Base-by-base conservation (phyloP, 768 basidiomycete species). In the Porphyrellus cyaneotinctus region DNA sequence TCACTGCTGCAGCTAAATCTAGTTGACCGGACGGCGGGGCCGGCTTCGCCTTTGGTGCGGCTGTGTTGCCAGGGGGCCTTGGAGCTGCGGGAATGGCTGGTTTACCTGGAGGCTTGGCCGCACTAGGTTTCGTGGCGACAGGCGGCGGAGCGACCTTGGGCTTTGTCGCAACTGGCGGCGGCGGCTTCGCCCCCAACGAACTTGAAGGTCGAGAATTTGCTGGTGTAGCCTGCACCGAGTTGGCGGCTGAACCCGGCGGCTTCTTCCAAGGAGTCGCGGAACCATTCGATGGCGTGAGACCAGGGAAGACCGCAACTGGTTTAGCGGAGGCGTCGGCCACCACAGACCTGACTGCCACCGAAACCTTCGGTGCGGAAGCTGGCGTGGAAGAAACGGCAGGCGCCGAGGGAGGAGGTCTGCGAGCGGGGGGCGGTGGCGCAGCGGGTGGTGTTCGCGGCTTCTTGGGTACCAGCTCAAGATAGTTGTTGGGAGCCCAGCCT, bases 401-500 rank as follows among this genome's bases (percentile, higher is more conserved):
- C 4, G 70, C 65, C 17, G 73, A 70, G 3, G 80, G 74, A 10
- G 80, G 78, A 12, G 70, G 69, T 36, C 75, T 74, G 30, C 71
- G 72, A 39, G 70, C 64, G 2, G 89, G 84, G 0, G 86, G 87
- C 1, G 87, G 85, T 0, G 90, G 87, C 0, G 88, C 83, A 0
- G 87, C 76, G 22, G 85, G 76, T 0, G 83, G 74, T 2, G 85
- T 78, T 38, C 81, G 82, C 3, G 83, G 78, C 58, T 80, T 83
- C 20, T 81, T 81, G 17, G 85, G 84, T 6, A 87, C 80, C 31
- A 87, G 78, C 66, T 97, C 94, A 8, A 95, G 83, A 64, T 94
- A 97, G 68, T 92, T 94, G 59, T 87, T 85, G 2, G 97, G 97
- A 18, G 95, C 92, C 94, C 95, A 99, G 14, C 92, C 97, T 66